phyloP scores from a whole-genome alignment of 106 monocot genomes.

The Allium fistulosum region DNA sequence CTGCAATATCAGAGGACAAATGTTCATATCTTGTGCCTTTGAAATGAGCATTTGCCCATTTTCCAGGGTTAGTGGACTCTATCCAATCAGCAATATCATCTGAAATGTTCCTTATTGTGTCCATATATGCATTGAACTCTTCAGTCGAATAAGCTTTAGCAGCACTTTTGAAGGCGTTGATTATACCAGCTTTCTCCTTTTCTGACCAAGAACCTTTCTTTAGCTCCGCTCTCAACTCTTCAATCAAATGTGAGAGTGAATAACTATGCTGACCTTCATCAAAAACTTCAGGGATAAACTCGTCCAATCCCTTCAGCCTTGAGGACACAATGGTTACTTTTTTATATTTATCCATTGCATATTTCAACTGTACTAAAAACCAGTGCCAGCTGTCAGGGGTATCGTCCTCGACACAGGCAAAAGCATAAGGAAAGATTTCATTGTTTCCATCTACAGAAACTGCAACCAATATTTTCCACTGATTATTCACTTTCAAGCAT shows the following conservation, averaged over 20 bases:
- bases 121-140: constrained; percentile 61
- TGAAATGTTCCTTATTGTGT: constrained; percentile 53
- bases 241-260: constrained; percentile 45
- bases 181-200: constrained; percentile 34
- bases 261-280: constrained; percentile 53
- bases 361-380: constrained; percentile 73
- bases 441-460: constrained; percentile 65
- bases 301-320: constrained; percentile 43
- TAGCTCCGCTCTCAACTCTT: constrained; percentile 55
- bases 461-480: constrained; percentile 57
- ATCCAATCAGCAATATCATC: constrained; percentile 67
- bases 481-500: constrained; percentile 40
- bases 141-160: constrained; percentile 51
- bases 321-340: constrained; percentile 56
- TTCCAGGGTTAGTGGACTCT: constrained; percentile 50
- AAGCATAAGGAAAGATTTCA: constrained; percentile 59
- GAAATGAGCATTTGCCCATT: constrained; percentile 82
- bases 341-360: constrained; percentile 28
- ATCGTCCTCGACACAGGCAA: constrained; percentile 47
- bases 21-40: constrained; percentile 48
- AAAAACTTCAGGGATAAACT: constrained; percentile 45
- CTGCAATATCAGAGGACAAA: constrained; percentile 40
- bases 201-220: constrained; percentile 47
- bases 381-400: constrained; percentile 65
- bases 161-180: constrained; percentile 30